Evolutionary conservation across 495 filamentous ascomycete genomes (phyloP), one percentile per base, ranked within the genome.

Genomic region (Aspergillus sclerotiicarbonarius): DNA sequence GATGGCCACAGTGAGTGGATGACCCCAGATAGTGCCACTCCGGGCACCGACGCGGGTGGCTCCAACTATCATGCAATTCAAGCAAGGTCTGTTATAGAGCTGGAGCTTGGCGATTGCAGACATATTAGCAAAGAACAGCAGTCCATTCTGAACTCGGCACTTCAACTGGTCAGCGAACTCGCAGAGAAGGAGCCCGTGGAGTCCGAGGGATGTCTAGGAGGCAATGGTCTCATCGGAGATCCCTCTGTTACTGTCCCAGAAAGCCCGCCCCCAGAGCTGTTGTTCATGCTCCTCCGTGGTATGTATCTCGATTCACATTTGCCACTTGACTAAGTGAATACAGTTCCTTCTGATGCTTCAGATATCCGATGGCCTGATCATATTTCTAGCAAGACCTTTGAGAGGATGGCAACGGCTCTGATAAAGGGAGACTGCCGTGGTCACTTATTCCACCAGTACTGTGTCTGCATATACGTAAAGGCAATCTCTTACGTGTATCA

Each of bases 241-340:
- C 44, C 19, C 18, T 4, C 30, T 50, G 18, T 30, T 8, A 16
- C 50, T 41, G 39, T 64, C 30, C 61, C 60, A 6, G 53, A 58
- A 19, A 8, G 56, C 3, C 69, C 69, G 8, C 53, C 65, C 6
- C 39, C 57, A 16, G 67, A 71, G 47, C 30, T 70, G 18, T 47
- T 68, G 10, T 68, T 61, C 18, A 70, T 71, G 67, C 65, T 71
- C 50, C 57, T 71, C 46, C 56, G 32, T 59, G 64, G 69, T 71
- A 62, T 21, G 1, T 29, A 20, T 15, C 12, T 12, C 18, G 31
- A 5, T n/a, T 15, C 21, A n/a, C 0, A 0, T 51, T 39, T 0
- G 8, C 8, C 6, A 5, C 37, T 21, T 8, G 15, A 30, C 57
- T 62, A 58, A 68, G 35, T 29, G 20, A 10, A 29, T 31, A 31